A percentile compares a stretch with the other conserved stretches of the same genome.
phyloP scores from a whole-genome alignment of 2,329 filamentous ascomycete species.

The Colletotrichum tropicale region DNA sequence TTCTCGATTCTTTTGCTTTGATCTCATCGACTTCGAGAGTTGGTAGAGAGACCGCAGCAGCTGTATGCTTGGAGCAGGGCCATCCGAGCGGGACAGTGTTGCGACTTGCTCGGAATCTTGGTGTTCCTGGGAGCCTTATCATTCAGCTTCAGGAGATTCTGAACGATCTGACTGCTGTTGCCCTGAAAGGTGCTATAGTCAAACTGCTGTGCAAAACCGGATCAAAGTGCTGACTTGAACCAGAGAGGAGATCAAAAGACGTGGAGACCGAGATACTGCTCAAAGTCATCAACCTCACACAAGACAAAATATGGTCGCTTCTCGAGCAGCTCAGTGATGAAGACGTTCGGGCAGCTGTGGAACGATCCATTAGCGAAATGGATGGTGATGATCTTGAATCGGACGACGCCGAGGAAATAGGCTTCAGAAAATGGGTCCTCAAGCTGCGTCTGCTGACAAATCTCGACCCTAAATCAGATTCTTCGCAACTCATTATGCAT shows the following conservation, averaged over 20 bases:
- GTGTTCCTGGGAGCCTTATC: not conserved
- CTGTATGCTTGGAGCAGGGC: conserved; percentile 32
- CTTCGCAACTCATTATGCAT: not conserved
- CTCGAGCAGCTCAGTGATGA: not conserved
- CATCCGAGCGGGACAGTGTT: conserved; percentile 25
- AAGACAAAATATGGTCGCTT: not conserved
- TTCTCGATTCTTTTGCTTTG: conserved; percentile 36
- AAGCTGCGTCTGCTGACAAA: not conserved
- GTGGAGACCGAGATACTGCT: not conserved
- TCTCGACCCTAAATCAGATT: not conserved
- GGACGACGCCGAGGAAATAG: not conserved
- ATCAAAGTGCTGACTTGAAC: too few species aligned
- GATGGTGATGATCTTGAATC: not conserved
- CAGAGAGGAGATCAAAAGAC: not conserved
- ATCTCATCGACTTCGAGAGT: conserved; percentile 28
- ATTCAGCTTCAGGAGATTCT: conserved; percentile 12
- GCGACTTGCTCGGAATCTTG: conserved; percentile 32
- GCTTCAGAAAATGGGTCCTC: not conserved
- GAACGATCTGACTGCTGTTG: not conserved
- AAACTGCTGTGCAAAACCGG: not conserved
- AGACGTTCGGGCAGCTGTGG: not conserved
- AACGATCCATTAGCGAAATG: not conserved
- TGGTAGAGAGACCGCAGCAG: conserved; percentile 29
- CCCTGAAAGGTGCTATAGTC: not conserved
- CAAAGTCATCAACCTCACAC: not conserved